These are phyloP conservation scores for Dipteronia sinensis DNA, from an alignment of 345 rosid species.

Conservation along the genomic window DNA sequence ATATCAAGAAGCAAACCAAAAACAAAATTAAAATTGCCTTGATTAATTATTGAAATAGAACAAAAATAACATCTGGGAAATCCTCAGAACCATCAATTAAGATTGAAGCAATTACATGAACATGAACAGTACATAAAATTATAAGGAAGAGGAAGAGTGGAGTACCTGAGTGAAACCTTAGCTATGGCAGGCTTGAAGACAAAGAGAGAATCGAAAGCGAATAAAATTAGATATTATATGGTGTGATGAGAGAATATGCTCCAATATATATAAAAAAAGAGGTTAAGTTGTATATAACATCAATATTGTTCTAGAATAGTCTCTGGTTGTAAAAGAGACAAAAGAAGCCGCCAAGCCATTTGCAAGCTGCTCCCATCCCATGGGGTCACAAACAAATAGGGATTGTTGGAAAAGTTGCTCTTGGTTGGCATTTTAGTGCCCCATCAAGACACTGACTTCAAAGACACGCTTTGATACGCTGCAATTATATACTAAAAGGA, in stretches of 20 bases:
- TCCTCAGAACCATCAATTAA: neutral
- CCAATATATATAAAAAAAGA: no score
- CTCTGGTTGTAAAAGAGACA: neutral
- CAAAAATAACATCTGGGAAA: neutral
- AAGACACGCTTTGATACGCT: neutral
- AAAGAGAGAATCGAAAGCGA: neutral
- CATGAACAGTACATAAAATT: neutral
- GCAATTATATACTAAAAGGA: no score
- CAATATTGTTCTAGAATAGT: neutral
- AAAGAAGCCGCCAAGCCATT: conserved; percentile 8
- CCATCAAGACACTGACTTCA: neutral
- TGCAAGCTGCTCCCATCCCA: neutral
- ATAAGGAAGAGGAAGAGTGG: neutral
- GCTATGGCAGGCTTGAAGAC: neutral
- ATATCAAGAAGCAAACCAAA: neutral
- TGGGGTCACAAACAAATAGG: neutral
- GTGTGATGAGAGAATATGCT: neutral
- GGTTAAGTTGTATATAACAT: no score
- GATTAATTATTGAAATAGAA: neutral
- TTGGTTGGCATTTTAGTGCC: neutral
- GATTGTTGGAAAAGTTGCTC: neutral
- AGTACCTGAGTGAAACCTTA: neutral
- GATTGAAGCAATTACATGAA: neutral
- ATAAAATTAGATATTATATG: neutral
- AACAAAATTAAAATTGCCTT: no score